Evolutionary conservation across 2,329 filamentous ascomycete species (phyloP).

Genomic region (Hypoxylon sp.): DNA sequence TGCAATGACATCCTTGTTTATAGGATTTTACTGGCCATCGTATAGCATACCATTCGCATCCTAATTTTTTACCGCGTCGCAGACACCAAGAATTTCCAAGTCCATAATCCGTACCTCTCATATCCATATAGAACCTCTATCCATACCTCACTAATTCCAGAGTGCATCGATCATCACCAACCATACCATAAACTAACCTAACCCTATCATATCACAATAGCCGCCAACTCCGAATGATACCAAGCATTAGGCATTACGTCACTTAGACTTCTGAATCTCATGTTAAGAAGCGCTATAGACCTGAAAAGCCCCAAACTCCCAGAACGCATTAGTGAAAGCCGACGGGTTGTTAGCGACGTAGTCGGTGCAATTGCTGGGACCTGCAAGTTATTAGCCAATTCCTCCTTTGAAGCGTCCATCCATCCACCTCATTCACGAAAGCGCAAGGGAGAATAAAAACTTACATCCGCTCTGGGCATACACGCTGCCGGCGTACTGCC

Average conservation of each 20-base stretch:
- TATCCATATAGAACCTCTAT: conserved; percentile 21
- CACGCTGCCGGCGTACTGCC: conserved; percentile 65
- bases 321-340: conserved; percentile 72
- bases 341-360: conserved; percentile 70
- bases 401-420: conserved; percentile 10
- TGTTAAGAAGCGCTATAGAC: conserved; percentile 64
- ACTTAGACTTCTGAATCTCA: background rate
- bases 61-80: conserved; percentile 1
- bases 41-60: conserved; percentile 2
- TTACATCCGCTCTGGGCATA: conserved; percentile 64
- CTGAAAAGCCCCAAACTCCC: conserved; percentile 74
- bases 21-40: background rate
- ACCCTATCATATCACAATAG: conserved; percentile 1
- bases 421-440: background rate
- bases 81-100: conserved; percentile 8
- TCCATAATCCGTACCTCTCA: background rate
- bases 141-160: conserved; percentile 3
- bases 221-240: conserved; percentile 38
- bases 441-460: conserved; percentile 35
- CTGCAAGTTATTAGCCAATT: conserved; percentile 48
- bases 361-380: conserved; percentile 69
- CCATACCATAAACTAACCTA: conserved; percentile 4
- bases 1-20: conserved; percentile 8
- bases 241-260: conserved; percentile 27
- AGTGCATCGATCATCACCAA: conserved; percentile 3